A percentile compares a stretch with the other conserved stretches of the same genome.
phyloP scores from a whole-genome alignment of 768 basidiomycete genomes.

The Mycena epipterygia region DNA sequence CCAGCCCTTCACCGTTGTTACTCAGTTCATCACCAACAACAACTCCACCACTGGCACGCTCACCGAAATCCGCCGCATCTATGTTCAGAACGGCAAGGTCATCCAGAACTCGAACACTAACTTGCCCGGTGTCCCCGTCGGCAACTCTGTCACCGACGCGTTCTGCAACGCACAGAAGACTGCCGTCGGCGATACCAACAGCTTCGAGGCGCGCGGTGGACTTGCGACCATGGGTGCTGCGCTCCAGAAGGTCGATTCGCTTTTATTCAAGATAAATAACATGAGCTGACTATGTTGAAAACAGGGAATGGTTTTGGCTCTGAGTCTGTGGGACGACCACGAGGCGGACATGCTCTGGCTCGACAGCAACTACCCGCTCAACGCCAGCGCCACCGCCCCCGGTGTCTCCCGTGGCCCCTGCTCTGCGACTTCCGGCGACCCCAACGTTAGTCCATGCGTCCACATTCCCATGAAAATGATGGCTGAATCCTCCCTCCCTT shows the following conservation, averaged over 20 bases:
- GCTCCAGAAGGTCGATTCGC: slow-evolving; percentile 42
- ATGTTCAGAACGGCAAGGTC: slow-evolving; percentile 67
- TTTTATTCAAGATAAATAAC: no score
- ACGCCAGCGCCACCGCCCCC: slow-evolving; percentile 37
- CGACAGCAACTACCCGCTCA: slow-evolving; percentile 51
- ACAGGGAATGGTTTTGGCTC: slow-evolving; percentile 57
- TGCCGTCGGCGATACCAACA: slow-evolving; percentile 53
- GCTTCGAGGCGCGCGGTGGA: slow-evolving; percentile 51
- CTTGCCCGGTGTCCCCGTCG: slow-evolving; percentile 55
- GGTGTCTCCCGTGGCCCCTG: slow-evolving; percentile 56
- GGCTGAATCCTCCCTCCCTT: background rate
- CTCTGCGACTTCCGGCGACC: slow-evolving; percentile 54
- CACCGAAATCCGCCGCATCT: slow-evolving; percentile 66
- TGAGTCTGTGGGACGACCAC: slow-evolving; percentile 58
- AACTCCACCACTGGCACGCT: slow-evolving; percentile 59
- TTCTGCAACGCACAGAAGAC: slow-evolving; percentile 65
- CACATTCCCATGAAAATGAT: background rate
- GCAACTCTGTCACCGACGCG: slow-evolving; percentile 62
- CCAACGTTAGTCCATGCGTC: slow-evolving; percentile 18
- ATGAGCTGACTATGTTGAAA: no score
- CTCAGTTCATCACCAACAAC: slow-evolving; percentile 58
- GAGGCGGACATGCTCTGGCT: slow-evolving; percentile 57
- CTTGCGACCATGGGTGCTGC: slow-evolving; percentile 43
- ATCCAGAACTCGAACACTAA: slow-evolving; percentile 64
- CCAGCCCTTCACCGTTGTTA: slow-evolving; percentile 67